A percentile compares a stretch with the other conserved stretches of the same genome.
phyloP scores from a whole-genome alignment of 345 rosid species.

The Bruguiera gymnorhiza region DNA sequence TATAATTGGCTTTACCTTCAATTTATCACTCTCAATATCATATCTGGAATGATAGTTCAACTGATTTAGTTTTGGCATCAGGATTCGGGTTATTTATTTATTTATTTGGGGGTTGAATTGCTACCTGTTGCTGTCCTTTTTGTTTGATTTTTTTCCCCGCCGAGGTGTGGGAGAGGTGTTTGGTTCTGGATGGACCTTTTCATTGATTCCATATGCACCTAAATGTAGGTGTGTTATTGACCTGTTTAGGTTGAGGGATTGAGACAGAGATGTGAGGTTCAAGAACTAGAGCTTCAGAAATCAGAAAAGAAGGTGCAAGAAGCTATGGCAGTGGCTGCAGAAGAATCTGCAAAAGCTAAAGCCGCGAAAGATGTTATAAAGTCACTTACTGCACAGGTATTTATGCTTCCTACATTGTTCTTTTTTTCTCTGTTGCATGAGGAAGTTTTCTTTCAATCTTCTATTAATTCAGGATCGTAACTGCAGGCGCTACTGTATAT shows the following conservation, averaged over 20 bases:
- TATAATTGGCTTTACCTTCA: too few species aligned
- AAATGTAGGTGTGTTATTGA: slow-evolving; percentile 16
- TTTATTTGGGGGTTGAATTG: not conserved
- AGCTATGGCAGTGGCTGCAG: slow-evolving; percentile 64
- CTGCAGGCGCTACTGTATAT: too few species aligned
- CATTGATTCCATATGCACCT: not conserved
- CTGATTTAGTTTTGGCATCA: not conserved
- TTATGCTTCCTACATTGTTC: slow-evolving; percentile 12
- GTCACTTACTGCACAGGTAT: slow-evolving; percentile 88
- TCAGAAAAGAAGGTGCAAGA: slow-evolving; percentile 79
- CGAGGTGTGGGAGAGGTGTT: not conserved
- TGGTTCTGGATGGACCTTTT: not conserved
- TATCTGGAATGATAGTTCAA: not conserved
- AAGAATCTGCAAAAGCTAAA: slow-evolving; percentile 78
- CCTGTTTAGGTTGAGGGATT: slow-evolving; percentile 66
- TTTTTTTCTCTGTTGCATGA: slow-evolving; percentile 6
- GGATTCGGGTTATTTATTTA: not conserved
- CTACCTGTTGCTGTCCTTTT: too few species aligned
- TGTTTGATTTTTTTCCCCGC: too few species aligned
- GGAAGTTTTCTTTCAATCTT: not conserved
- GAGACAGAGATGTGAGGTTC: slow-evolving; percentile 72
- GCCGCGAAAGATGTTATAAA: slow-evolving; percentile 95
- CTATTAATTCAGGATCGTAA: not conserved
- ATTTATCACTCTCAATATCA: too few species aligned
- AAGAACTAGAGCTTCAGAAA: slow-evolving; percentile 79